A percentile compares a stretch with the other conserved stretches of the same genome.
Evolutionary conservation across 2,329 filamentous ascomycete species (phyloP).

Genomic region (Chalara sp.): DNA sequence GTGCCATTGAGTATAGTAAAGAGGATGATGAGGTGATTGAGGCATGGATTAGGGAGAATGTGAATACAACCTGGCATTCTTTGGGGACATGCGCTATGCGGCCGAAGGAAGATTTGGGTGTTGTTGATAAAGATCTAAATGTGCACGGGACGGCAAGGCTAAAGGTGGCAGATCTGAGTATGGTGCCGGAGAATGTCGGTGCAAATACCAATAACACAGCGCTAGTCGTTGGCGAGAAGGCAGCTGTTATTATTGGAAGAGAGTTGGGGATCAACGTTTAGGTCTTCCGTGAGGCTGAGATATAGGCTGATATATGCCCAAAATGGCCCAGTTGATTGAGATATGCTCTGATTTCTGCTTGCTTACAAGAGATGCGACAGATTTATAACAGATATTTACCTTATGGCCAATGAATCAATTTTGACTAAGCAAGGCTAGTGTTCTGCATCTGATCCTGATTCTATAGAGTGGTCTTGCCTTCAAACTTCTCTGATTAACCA

Average conservation of each 20-base stretch:
- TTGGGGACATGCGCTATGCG: slow-evolving; percentile 35
- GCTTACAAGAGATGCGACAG: too few species aligned
- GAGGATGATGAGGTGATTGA: slow-evolving; percentile 32
- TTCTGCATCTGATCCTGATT: too few species aligned
- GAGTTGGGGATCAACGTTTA: slow-evolving; percentile 29
- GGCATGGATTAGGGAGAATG: slow-evolving; percentile 33
- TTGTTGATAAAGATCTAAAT: slow-evolving; percentile 31
- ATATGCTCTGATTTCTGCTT: too few species aligned
- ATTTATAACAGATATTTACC: too few species aligned
- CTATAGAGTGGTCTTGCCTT: too few species aligned
- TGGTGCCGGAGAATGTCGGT: slow-evolving; percentile 31
- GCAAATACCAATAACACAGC: slow-evolving; percentile 41
- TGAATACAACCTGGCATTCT: slow-evolving; percentile 35
- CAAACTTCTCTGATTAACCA: too few species aligned
- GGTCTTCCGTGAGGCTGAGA: too few species aligned
- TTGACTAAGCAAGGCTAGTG: too few species aligned
- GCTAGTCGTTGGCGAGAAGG: slow-evolving; percentile 34
- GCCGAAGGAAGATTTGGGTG: slow-evolving; percentile 29
- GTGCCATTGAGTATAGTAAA: slow-evolving; percentile 18
- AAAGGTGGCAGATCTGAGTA: slow-evolving; percentile 37
- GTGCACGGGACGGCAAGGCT: slow-evolving; percentile 33
- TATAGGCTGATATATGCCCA: too few species aligned
- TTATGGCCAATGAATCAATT: too few species aligned
- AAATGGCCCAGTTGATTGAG: too few species aligned
- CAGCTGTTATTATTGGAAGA: slow-evolving; percentile 32